Conservation (phyloP, 257 asterid genomes). For the Mitragyna speciosa region DNA sequence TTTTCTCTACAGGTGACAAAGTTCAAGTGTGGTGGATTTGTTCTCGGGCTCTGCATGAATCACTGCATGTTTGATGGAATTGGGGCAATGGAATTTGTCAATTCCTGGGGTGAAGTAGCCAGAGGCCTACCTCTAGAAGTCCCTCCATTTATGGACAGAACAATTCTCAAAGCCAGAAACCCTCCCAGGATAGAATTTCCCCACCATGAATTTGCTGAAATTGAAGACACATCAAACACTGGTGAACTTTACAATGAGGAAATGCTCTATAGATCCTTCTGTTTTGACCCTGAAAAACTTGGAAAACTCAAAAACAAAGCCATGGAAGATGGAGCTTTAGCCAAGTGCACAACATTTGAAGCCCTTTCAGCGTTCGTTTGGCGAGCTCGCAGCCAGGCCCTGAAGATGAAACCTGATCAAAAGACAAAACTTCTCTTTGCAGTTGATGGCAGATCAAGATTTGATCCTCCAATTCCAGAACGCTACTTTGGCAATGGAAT, state of each 20-base stretch:
- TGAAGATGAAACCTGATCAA: slow-evolving; percentile 64
- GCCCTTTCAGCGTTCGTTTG: slow-evolving; percentile 81
- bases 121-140: slow-evolving; percentile 51
- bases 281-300: slow-evolving; percentile 69
- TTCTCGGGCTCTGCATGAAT: slow-evolving; percentile 79
- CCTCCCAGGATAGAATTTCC: slow-evolving; percentile 65
- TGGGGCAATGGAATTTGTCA: slow-evolving; percentile 88
- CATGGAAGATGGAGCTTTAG: slow-evolving; percentile 42
- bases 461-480: slow-evolving; percentile 66
- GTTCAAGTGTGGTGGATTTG: slow-evolving; percentile 94
- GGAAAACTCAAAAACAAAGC: slow-evolving; percentile 50
- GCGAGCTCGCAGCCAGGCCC: slow-evolving; percentile 67
- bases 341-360: slow-evolving; percentile 77
- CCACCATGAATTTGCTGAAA: slow-evolving; percentile 78
- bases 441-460: slow-evolving; percentile 74
- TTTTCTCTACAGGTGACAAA: slow-evolving; percentile 55
- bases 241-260: slow-evolving; percentile 57
- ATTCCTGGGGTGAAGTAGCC: slow-evolving; percentile 78
- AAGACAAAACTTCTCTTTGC: slow-evolving; percentile 80
- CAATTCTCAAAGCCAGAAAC: slow-evolving; percentile 58
- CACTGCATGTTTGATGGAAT: slow-evolving; percentile 93
- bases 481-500: slow-evolving; percentile 84
- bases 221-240: slow-evolving; percentile 61
- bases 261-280: slow-evolving; percentile 64
- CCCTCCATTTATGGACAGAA: slow-evolving; percentile 77